These are phyloP conservation scores for Pseudevernia furfuracea DNA, from an alignment of 495 filamentous ascomycete species.

Conservation along the genomic window DNA sequence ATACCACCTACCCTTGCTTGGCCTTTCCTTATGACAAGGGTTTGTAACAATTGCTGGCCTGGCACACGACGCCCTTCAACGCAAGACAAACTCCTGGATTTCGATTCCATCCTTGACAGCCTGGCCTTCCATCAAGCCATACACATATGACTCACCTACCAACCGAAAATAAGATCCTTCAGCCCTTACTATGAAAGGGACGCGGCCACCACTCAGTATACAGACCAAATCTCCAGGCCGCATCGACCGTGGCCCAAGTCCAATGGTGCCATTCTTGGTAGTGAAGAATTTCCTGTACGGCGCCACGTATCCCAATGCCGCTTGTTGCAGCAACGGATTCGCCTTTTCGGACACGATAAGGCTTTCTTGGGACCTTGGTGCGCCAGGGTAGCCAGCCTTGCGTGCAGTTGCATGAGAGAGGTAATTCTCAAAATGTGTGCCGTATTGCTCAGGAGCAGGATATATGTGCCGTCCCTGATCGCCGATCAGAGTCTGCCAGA, in stretches of 20 bases:
- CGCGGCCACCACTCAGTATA: conserved; percentile 16
- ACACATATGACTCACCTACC: conserved; percentile 13
- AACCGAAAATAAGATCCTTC: neutral
- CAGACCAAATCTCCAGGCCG: conserved; percentile 21
- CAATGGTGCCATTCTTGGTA: conserved; percentile 15
- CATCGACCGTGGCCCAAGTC: conserved; percentile 21
- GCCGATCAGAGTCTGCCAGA: conserved; percentile 10
- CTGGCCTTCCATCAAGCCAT: conserved; percentile 13
- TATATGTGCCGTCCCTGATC: neutral
- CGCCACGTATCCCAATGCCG: conserved; percentile 7
- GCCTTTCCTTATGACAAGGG: no score
- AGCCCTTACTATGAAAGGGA: conserved; percentile 19
- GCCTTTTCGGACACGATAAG: neutral
- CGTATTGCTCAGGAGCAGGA: conserved; percentile 7
- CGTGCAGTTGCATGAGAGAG: neutral
- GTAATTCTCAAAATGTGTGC: conserved; percentile 5
- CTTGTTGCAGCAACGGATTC: conserved; percentile 7
- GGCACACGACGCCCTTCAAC: neutral
- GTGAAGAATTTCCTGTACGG: conserved; percentile 16
- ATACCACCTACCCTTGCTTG: no score
- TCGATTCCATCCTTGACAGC: neutral
- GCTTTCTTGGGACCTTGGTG: neutral
- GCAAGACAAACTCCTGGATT: neutral
- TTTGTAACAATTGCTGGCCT: no score
- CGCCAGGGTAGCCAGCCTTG: neutral